Conservation (phyloP, 345 rosid genomes). For the Triadica sebifera region DNA sequence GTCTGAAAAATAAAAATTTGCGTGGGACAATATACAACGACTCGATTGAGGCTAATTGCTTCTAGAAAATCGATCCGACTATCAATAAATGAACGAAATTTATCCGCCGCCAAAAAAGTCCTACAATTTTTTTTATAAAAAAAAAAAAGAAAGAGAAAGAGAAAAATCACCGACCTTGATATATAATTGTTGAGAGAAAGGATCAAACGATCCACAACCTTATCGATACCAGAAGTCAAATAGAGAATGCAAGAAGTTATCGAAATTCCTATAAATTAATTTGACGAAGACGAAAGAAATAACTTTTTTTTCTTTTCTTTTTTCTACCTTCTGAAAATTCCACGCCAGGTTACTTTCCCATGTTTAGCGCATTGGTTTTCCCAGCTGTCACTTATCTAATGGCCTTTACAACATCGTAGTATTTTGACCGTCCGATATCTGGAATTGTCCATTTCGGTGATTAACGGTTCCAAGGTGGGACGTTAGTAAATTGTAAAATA, state of each 20-base stretch:
- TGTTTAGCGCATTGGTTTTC: neutral
- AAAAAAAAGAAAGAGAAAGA: no score
- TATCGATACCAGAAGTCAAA: conserved; percentile 17
- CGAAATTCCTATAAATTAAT: neutral
- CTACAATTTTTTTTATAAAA: neutral
- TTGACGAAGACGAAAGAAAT: neutral
- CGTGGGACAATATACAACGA: neutral
- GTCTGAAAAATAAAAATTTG: neutral
- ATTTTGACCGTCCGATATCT: neutral
- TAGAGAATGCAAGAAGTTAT: conserved; percentile 4
- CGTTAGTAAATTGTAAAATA: no score
- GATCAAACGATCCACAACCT: conserved; percentile 26
- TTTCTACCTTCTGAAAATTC: neutral
- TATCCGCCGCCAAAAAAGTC: neutral
- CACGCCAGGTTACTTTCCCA: neutral
- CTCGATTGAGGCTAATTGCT: conserved; percentile 4
- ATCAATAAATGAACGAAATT: neutral
- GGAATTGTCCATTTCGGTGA: neutral
- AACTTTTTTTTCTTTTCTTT: neutral
- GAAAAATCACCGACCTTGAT: conserved; percentile 23
- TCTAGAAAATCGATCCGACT: conserved; percentile 4
- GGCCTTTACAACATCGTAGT: neutral
- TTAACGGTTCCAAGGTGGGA: neutral
- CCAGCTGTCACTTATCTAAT: conserved; percentile 15
- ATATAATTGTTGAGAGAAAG: neutral